Conservation (phyloP, 176 grass and related monocot species). For the Thinopyrum elongatum region DNA sequence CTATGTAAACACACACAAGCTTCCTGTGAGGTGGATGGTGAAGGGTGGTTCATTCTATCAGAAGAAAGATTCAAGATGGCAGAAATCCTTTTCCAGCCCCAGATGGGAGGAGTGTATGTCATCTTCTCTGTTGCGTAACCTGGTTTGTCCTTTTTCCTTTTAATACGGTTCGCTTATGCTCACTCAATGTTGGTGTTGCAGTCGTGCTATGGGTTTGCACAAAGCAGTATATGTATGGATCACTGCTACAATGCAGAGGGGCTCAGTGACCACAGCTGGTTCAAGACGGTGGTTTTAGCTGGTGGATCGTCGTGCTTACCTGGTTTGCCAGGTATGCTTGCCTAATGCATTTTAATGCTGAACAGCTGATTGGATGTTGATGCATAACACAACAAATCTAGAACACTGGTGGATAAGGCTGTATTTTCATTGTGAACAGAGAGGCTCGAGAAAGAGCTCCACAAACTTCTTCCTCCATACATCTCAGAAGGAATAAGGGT, state of each 20-base stretch:
- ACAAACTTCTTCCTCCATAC: slow-evolving; percentile 51
- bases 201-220: slow-evolving; percentile 83
- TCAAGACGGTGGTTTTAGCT: slow-evolving; percentile 81
- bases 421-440: slow-evolving; percentile 41
- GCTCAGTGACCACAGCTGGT: slow-evolving; percentile 63
- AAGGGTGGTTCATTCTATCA: slow-evolving; percentile 81
- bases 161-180: slow-evolving; percentile 1
- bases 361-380: not conserved
- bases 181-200: slow-evolving; percentile 43
- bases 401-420: not conserved
- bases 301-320: slow-evolving; percentile 85
- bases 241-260: slow-evolving; percentile 71
- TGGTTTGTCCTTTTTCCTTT: slow-evolving; percentile 10
- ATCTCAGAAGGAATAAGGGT: slow-evolving; percentile 91
- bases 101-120: slow-evolving; percentile 67
- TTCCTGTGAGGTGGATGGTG: slow-evolving; percentile 73
- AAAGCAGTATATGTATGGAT: slow-evolving; percentile 83
- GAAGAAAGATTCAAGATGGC: slow-evolving; percentile 75
- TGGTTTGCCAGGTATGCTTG: slow-evolving; percentile 74
- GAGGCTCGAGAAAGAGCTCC: slow-evolving; percentile 83
- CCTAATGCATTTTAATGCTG: not conserved
- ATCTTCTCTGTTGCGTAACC: not conserved
- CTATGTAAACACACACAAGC: slow-evolving; percentile 60
- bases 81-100: slow-evolving; percentile 96
- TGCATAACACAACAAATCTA: not conserved